Evolutionary conservation across 2,329 filamentous ascomycete genomes (phyloP).

Genomic region (Colletotrichum sp.): DNA sequence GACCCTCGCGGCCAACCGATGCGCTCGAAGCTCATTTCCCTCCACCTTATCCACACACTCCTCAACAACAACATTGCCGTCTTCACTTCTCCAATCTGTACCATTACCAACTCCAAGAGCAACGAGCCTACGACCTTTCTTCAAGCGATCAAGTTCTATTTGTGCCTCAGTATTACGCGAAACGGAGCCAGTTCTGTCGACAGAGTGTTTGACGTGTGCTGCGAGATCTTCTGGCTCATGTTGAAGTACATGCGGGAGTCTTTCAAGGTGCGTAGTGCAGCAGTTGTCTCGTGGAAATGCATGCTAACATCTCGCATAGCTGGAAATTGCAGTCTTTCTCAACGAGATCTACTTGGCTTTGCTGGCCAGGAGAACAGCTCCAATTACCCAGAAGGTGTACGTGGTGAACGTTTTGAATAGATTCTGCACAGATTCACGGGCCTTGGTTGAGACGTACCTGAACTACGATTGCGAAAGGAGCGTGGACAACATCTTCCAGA

Average conservation of each 20-base stretch:
- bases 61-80: slow-evolving; percentile 92
- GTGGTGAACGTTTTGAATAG: slow-evolving; percentile 87
- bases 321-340: slow-evolving; percentile 96
- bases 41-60: slow-evolving; percentile 94
- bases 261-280: slow-evolving; percentile 72
- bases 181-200: slow-evolving; percentile 95
- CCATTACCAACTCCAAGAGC: slow-evolving; percentile 88
- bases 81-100: slow-evolving; percentile 90
- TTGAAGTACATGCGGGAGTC: slow-evolving; percentile 90
- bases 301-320: slow-evolving; percentile 55
- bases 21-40: slow-evolving; percentile 93
- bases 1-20: slow-evolving; percentile 94
- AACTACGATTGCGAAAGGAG: slow-evolving; percentile 98
- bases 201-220: slow-evolving; percentile 91
- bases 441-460: slow-evolving; percentile 92
- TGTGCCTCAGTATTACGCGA: slow-evolving; percentile 91
- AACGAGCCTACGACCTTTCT: slow-evolving; percentile 90
- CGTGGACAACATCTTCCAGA: slow-evolving; percentile 96
- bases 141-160: slow-evolving; percentile 94
- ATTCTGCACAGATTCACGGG: slow-evolving; percentile 83
- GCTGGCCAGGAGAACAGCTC: slow-evolving; percentile 84
- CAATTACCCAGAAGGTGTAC: slow-evolving; percentile 88
- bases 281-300: background rate
- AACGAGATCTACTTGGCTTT: slow-evolving; percentile 97
- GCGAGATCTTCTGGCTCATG: slow-evolving; percentile 98